A percentile compares a stretch with the other conserved stretches of the same genome.
phyloP scores from a whole-genome alignment of 2,329 filamentous ascomycete genomes.

The Penicillium sp. region DNA sequence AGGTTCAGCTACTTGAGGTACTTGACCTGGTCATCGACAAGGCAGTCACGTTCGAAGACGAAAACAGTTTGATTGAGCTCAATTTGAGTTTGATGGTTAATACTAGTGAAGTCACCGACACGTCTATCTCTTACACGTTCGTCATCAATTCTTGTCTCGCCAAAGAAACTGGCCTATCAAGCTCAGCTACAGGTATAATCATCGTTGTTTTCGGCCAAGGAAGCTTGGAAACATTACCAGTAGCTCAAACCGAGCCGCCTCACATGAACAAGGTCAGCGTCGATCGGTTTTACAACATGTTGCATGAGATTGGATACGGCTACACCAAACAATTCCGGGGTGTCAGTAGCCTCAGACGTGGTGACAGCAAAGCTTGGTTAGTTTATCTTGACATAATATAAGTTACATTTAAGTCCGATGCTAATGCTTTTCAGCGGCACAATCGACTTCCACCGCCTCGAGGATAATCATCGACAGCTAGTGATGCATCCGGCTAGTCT shows the following conservation, averaged over 20 bases:
- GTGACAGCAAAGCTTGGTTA: too few species aligned
- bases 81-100: too few species aligned
- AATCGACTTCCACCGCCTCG: constrained; percentile 9
- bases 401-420: too few species aligned
- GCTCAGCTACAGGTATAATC: not conserved
- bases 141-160: too few species aligned
- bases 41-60: not conserved
- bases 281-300: constrained; percentile 25
- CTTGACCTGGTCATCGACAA: not conserved
- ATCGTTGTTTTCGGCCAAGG: constrained; percentile 18
- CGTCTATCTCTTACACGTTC: too few species aligned
- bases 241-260: not conserved
- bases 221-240: constrained; percentile 3
- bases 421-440: too few species aligned
- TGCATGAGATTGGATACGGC: constrained; percentile 24
- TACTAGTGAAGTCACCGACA: too few species aligned
- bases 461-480: constrained; percentile 19
- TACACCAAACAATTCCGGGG: constrained; percentile 23
- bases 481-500: not conserved
- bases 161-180: too few species aligned
- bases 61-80: not conserved
- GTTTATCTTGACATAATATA: too few species aligned
- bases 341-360: too few species aligned
- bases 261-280: constrained; percentile 12
- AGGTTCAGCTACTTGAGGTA: not conserved